Evolutionary conservation across 768 basidiomycete species (phyloP).

Genomic region (Leucocoprinus sp.): DNA sequence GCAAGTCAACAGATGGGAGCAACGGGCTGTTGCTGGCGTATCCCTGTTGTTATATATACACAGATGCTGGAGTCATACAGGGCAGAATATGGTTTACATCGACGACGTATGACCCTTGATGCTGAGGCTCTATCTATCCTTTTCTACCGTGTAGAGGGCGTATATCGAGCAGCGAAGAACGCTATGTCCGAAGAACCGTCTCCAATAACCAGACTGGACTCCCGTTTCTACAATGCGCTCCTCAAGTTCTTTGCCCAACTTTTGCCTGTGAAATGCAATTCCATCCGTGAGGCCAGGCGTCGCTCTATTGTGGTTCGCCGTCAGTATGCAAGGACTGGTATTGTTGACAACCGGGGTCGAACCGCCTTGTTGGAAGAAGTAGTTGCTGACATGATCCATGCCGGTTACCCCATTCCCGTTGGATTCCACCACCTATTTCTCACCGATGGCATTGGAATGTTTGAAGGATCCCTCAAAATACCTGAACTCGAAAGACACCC

Average conservation of each 20-base stretch:
- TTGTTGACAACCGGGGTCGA: background rate
- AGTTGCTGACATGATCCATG: slow-evolving; percentile 14
- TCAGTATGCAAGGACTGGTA: slow-evolving; percentile 5
- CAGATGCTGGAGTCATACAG: slow-evolving; percentile 60
- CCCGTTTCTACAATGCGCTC: slow-evolving; percentile 61
- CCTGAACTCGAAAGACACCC: slow-evolving; percentile 4
- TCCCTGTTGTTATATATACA: slow-evolving; percentile 64
- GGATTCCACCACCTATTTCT: slow-evolving; percentile 15
- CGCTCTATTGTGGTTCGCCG: background rate
- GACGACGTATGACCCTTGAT: background rate
- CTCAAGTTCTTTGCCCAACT: slow-evolving; percentile 32
- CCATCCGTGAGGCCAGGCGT: background rate
- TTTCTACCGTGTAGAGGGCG: background rate
- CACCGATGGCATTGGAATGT: slow-evolving; percentile 1
- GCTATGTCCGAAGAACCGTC: slow-evolving; percentile 4
- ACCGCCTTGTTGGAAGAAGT: slow-evolving; percentile 11
- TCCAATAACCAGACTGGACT: slow-evolving; percentile 28
- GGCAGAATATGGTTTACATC: slow-evolving; percentile 27
- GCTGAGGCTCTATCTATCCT: background rate
- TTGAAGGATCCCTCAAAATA: background rate
- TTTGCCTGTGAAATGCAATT: background rate
- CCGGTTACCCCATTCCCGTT: slow-evolving; percentile 15
- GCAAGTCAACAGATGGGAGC: slow-evolving; percentile 2
- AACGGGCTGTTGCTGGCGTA: slow-evolving; percentile 46
- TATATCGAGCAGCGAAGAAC: slow-evolving; percentile 5